Evolutionary conservation across 2,329 filamentous ascomycete genomes (phyloP).

Genomic region (Trichoderma hamatum): DNA sequence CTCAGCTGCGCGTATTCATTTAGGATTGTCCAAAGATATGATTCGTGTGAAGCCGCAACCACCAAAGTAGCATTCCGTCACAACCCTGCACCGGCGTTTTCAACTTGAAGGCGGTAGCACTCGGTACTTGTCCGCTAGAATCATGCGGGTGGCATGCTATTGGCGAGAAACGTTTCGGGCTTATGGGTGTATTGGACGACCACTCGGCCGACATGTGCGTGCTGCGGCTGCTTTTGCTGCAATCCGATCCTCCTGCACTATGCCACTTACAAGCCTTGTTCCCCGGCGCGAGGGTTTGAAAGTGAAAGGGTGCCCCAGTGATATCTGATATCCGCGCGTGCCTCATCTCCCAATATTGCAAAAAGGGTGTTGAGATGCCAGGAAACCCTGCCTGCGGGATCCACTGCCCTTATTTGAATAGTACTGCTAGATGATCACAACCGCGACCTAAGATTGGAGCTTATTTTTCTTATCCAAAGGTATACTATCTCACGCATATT

Average conservation of each 20-base stretch:
- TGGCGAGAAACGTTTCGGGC: background rate
- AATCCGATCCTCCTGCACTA: background rate
- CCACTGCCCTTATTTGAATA: background rate
- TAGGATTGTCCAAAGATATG: background rate
- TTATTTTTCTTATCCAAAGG: slow-evolving; percentile 8
- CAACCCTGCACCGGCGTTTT: background rate
- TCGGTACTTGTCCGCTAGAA: background rate
- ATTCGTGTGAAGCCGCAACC: background rate
- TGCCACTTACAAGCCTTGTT: background rate
- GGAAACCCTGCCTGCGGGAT: background rate
- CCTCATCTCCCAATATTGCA: background rate
- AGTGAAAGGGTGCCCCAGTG: background rate
- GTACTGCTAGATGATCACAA: background rate
- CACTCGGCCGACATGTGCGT: background rate
- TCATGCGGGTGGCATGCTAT: background rate
- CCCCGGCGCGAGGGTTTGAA: background rate
- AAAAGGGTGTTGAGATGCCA: background rate
- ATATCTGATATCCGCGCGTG: background rate
- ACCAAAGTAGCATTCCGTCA: background rate
- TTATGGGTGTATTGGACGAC: background rate
- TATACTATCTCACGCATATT: background rate
- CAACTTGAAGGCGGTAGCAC: background rate
- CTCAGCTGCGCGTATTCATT: background rate
- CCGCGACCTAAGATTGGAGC: slow-evolving; percentile 13
- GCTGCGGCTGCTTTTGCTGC: background rate